Conservation (phyloP, 306 rosid genomes). For the Gastrolobium bilobum region DNA sequence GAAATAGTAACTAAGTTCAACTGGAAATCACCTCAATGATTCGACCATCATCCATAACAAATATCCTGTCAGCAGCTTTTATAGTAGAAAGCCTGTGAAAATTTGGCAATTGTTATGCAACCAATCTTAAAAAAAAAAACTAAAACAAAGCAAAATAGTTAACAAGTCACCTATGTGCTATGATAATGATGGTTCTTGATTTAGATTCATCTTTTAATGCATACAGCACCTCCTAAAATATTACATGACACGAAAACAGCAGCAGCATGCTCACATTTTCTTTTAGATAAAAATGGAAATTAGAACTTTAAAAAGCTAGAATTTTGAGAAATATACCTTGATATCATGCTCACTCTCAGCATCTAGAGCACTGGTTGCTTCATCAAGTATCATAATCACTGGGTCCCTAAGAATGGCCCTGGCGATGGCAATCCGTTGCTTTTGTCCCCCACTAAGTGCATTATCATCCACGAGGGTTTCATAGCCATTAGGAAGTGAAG, state of each 20-base stretch:
- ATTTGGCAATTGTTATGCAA: background rate
- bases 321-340: slow-evolving; percentile 59
- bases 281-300: slow-evolving; percentile 22
- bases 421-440: slow-evolving; percentile 91
- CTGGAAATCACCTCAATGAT: slow-evolving; percentile 73
- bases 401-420: slow-evolving; percentile 96
- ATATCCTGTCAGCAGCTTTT: slow-evolving; percentile 85
- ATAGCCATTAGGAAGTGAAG: slow-evolving; percentile 80
- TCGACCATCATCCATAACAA: slow-evolving; percentile 83
- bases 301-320: slow-evolving; percentile 13
- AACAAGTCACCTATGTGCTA: slow-evolving; percentile 77
- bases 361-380: slow-evolving; percentile 92
- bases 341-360: slow-evolving; percentile 87
- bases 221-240: slow-evolving; percentile 70
- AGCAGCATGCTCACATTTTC: slow-evolving; percentile 23
- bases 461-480: slow-evolving; percentile 86
- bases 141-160: slow-evolving; percentile 11
- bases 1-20: slow-evolving; percentile 29
- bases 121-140: background rate
- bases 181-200: slow-evolving; percentile 72
- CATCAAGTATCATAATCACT: slow-evolving; percentile 81
- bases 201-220: slow-evolving; percentile 66
- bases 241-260: slow-evolving; percentile 38
- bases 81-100: slow-evolving; percentile 83
- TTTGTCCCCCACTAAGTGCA: slow-evolving; percentile 90